Conservation (phyloP, 257 asterid genomes). For the Cynanchum wilfordii region DNA sequence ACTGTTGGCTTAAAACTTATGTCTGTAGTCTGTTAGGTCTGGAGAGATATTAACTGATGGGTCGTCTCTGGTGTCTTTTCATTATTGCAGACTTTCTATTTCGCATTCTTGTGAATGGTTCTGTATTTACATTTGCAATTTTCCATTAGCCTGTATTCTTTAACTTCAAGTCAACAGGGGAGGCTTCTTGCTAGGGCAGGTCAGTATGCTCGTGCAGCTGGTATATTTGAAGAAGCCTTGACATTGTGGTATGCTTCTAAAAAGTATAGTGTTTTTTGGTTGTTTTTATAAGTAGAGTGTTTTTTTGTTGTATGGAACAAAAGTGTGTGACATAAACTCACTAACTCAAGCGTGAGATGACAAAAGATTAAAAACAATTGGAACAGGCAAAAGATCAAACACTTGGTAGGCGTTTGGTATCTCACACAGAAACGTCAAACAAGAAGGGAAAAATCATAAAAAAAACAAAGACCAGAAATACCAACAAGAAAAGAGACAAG, state of each 20-base stretch:
- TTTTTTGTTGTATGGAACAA: background rate
- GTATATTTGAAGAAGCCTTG: conserved; percentile 63
- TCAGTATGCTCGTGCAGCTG: conserved; percentile 84
- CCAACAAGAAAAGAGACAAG: too few species aligned
- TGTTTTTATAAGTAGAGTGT: background rate
- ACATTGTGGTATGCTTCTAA: conserved; percentile 64
- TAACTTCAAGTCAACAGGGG: conserved; percentile 99
- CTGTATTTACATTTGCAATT: conserved; percentile 19
- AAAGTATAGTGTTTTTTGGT: background rate
- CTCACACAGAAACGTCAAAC: too few species aligned
- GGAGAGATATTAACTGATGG: background rate
- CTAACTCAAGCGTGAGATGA: too few species aligned
- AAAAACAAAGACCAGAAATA: too few species aligned
- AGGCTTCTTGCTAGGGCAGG: conserved; percentile 93
- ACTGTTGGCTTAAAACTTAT: too few species aligned
- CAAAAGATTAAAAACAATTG: too few species aligned
- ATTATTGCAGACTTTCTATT: background rate
- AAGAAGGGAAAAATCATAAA: too few species aligned
- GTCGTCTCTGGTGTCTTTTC: background rate
- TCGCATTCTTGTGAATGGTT: conserved; percentile 2
- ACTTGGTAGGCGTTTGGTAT: too few species aligned
- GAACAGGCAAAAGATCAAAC: too few species aligned
- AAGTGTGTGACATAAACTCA: too few species aligned
- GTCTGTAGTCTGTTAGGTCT: background rate
- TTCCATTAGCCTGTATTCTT: conserved; percentile 48